These are phyloP conservation scores for Periglandula ipomoeae DNA, from an alignment of 2,329 filamentous ascomycete species.

Conservation along the genomic window DNA sequence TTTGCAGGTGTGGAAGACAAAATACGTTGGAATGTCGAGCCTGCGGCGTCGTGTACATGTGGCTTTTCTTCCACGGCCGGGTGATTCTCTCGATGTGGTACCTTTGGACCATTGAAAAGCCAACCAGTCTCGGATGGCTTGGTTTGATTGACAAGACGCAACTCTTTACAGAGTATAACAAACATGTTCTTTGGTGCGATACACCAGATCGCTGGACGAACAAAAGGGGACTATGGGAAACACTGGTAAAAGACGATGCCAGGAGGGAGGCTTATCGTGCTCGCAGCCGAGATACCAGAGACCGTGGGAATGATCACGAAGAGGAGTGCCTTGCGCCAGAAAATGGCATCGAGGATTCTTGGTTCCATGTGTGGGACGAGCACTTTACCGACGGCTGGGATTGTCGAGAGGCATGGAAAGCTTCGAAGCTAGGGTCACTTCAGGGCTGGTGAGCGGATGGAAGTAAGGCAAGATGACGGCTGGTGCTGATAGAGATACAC, in stretches of 20 bases:
- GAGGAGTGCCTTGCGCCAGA: background rate
- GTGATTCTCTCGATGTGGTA: background rate
- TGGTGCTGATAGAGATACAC: background rate
- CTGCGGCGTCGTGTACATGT: constrained; percentile 2
- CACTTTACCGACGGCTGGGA: background rate
- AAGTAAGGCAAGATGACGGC: background rate
- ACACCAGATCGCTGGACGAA: background rate
- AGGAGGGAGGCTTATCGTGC: background rate
- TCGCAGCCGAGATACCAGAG: background rate
- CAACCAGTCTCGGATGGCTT: constrained; percentile 2
- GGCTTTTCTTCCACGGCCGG: background rate
- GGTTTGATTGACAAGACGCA: background rate
- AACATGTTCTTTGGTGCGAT: constrained; percentile 4
- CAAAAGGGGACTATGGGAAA: background rate
- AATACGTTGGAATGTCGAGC: background rate
- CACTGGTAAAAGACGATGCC: constrained; percentile 1
- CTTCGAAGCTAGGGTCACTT: background rate
- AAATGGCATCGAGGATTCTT: background rate
- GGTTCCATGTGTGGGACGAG: background rate
- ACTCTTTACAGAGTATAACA: background rate
- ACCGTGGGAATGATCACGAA: background rate
- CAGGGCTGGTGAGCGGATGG: background rate
- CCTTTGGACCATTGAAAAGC: background rate
- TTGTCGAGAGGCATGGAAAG: background rate
- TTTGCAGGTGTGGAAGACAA: background rate